Evolutionary conservation across 2,329 filamentous ascomycete species (phyloP), one percentile per base, ranked within the genome.

Genomic region (Phialophora tarda): DNA sequence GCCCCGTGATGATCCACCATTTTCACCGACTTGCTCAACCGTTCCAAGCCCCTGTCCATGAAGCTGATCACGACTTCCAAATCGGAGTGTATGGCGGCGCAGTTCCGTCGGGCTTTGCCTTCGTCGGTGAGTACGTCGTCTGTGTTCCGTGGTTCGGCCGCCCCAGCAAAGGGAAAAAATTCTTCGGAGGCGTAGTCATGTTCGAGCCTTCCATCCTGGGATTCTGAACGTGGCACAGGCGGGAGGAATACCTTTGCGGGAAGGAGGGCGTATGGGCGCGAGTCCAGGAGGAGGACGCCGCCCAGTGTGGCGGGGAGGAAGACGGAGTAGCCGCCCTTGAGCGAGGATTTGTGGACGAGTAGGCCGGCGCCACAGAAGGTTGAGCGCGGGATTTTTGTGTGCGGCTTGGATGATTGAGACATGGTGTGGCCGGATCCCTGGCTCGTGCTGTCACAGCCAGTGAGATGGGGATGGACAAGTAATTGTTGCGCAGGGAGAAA

Each of bases 81-180:
- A 30, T 54, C 26, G 17, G 14, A 6, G 24, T 30, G 14, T 5
- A 54, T 54, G n/a, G 51, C 51, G 5, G n/a, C 51, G 51, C 51
- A 26, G 11, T 54, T 54, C 6, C 51, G 21, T n/a, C 26, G 5
- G 5, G 23, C 23, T 11, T 24, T 24, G n/a, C 26, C 51, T 17
- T 21, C 14, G 6, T 28, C 23, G 3, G 17, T 12, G 21, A n/a
- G 51, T 21, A 30, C 24, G 51, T 54, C 17, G n/a, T 28, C 23
- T 17, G 23, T 54, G 12, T 26, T 28, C 51, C 51, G 28, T 30
- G 24, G 51, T 12, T 8, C 11, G 51, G 4, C 51, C 23, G n/a
- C 3, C 8, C 1, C 2, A 11, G 10, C 2, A 32, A 30, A 1
- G 21, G 0, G 2, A 30, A n/a, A 2, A 3, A 10, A 5, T 30